A percentile compares a stretch with the other conserved stretches of the same genome.
Conservation (phyloP, 2,329 filamentous ascomycete species). For the Canariomyces notabilis region DNA sequence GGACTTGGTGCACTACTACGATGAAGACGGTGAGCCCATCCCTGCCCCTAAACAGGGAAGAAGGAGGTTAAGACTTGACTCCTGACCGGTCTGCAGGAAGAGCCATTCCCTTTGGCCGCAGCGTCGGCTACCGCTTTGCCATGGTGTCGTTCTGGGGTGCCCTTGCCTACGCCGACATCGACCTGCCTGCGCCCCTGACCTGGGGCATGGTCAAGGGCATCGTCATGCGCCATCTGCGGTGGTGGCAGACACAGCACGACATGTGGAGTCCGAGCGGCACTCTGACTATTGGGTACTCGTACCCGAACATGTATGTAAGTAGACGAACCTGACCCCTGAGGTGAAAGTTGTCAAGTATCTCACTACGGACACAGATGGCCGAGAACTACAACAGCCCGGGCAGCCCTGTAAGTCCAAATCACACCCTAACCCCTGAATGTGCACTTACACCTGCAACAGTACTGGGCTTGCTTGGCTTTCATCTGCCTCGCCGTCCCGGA, state of each 20-base stretch:
- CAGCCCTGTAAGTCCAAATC: conserved; percentile 42
- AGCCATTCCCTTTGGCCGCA: conserved; percentile 71
- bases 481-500: conserved; percentile 66
- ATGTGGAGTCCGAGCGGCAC: conserved; percentile 74
- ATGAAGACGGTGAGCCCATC: conserved; percentile 47
- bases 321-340: neutral
- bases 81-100: conserved; percentile 43
- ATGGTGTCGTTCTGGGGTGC: conserved; percentile 83
- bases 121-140: conserved; percentile 75
- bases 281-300: conserved; percentile 70
- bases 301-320: conserved; percentile 64
- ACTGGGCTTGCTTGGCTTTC: conserved; percentile 77
- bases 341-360: neutral
- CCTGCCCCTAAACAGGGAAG: neutral
- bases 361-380: conserved; percentile 46
- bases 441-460: conserved; percentile 39
- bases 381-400: conserved; percentile 82
- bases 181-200: conserved; percentile 64
- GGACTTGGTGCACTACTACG: conserved; percentile 72
- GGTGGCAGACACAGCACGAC: conserved; percentile 71
- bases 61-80: neutral
- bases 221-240: conserved; percentile 66
- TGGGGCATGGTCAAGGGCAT: conserved; percentile 79
- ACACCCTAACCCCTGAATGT: no score
- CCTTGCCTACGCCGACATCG: conserved; percentile 68